These are phyloP conservation scores for Sporothrix schenckii DNA, from an alignment of 2,329 filamentous ascomycete genomes.

Conservation along the genomic window DNA sequence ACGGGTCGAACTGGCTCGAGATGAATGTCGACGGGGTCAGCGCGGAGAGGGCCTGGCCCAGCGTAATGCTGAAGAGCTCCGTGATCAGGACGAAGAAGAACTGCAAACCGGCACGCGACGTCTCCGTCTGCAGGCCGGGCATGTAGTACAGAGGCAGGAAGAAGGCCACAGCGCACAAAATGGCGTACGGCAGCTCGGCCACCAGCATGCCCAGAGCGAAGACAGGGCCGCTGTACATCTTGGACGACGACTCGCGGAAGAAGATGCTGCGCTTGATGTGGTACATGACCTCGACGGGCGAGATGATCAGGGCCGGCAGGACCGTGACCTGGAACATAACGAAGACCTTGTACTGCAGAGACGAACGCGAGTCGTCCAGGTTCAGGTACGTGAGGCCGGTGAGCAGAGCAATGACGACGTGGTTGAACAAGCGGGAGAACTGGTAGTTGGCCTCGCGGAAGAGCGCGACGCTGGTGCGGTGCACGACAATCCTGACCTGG, in stretches of 20 bases:
- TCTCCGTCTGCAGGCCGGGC: constrained; percentile 67
- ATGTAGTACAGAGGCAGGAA: constrained; percentile 85
- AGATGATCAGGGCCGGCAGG: constrained; percentile 78
- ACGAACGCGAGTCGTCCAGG: constrained; percentile 72
- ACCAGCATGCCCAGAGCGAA: constrained; percentile 79
- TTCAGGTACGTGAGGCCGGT: constrained; percentile 80
- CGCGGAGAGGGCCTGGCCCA: constrained; percentile 75
- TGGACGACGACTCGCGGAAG: constrained; percentile 82
- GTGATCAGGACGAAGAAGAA: constrained; percentile 84
- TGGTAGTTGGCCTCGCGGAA: constrained; percentile 89
- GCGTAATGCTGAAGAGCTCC: constrained; percentile 79
- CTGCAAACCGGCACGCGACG: constrained; percentile 76
- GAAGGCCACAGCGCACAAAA: constrained; percentile 78
- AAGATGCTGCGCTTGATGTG: constrained; percentile 78
- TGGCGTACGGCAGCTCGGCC: constrained; percentile 80
- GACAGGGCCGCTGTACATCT: constrained; percentile 80
- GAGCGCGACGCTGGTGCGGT: constrained; percentile 74
- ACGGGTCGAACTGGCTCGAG: constrained; percentile 77
- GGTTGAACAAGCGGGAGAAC: constrained; percentile 84
- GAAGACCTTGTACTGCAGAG: constrained; percentile 84
- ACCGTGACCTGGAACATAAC: constrained; percentile 89
- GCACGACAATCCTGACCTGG: constrained; percentile 75
- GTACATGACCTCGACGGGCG: constrained; percentile 83
- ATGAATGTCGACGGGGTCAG: constrained; percentile 79
- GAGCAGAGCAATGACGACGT: constrained; percentile 75